Evolutionary conservation across 2,329 filamentous ascomycete species (phyloP).

Genomic region (Fragosphaeria purpurea): DNA sequence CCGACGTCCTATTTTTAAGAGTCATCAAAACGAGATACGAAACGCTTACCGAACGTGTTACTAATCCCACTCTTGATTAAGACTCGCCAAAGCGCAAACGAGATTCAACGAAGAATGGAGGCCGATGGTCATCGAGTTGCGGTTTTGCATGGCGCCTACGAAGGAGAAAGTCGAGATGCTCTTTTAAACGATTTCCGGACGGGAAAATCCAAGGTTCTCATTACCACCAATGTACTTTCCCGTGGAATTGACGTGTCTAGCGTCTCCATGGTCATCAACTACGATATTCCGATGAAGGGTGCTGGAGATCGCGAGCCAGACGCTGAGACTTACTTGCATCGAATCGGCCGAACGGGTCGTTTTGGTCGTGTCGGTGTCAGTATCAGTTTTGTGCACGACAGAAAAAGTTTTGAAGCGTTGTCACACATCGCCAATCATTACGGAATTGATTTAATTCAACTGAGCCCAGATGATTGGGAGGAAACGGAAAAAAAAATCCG

Average conservation of each 20-base stretch:
- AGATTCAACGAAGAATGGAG: conserved; percentile 79
- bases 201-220: conserved; percentile 87
- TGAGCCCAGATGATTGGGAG: conserved; percentile 87
- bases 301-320: conserved; percentile 73
- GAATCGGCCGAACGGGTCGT: conserved; percentile 91
- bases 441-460: conserved; percentile 66
- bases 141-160: conserved; percentile 78
- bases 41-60: neutral
- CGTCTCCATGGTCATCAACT: conserved; percentile 98
- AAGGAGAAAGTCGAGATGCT: conserved; percentile 71
- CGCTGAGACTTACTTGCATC: conserved; percentile 91
- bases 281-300: conserved; percentile 72
- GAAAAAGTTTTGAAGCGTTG: conserved; percentile 69
- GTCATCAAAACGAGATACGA: neutral
- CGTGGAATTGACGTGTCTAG: conserved; percentile 87
- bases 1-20: neutral
- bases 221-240: conserved; percentile 92
- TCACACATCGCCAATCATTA: conserved; percentile 73
- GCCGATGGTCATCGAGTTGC: conserved; percentile 86
- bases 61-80: conserved; percentile 22
- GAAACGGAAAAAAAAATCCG: conserved; percentile 75
- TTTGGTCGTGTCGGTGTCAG: conserved; percentile 95
- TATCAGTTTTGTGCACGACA: conserved; percentile 87
- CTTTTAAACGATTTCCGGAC: conserved; percentile 80
- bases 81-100: conserved; percentile 75